phyloP scores from a whole-genome alignment of 1,284 basidiomycete species.

The Schizophyllum commune region DNA sequence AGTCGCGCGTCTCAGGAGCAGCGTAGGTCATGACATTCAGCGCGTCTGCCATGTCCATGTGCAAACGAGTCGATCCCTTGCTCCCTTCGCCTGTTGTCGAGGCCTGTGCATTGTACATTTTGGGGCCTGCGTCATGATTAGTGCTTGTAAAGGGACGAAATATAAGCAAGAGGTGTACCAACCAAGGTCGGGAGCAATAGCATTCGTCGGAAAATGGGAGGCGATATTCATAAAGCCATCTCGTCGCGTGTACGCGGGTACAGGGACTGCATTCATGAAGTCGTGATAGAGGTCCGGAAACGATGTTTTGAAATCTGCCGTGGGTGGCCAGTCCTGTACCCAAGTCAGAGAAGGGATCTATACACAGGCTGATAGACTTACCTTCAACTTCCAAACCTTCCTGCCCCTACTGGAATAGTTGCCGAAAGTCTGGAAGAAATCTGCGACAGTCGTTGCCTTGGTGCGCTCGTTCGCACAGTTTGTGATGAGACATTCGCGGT shows the following conservation, averaged over 20 bases:
- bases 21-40: constrained; percentile 88
- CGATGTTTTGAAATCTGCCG: constrained; percentile 72
- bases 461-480: constrained; percentile 73
- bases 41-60: constrained; percentile 97
- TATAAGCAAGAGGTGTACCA: too few relatives aligned
- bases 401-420: constrained; percentile 45
- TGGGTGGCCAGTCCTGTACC: constrained; percentile 83
- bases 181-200: constrained; percentile 85
- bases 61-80: constrained; percentile 80
- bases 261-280: constrained; percentile 76
- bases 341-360: not conserved
- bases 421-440: constrained; percentile 81
- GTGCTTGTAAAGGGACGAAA: too few relatives aligned
- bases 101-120: constrained; percentile 77
- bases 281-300: constrained; percentile 89
- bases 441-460: constrained; percentile 54
- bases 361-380: constrained; percentile 20
- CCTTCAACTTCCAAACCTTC: constrained; percentile 77
- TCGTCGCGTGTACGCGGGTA: constrained; percentile 81
- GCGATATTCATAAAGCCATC: constrained; percentile 87
- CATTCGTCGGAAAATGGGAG: constrained; percentile 80
- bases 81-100: constrained; percentile 54
- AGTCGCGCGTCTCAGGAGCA: constrained; percentile 40
- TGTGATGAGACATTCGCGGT: constrained; percentile 66
- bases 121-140: too few relatives aligned